phyloP scores from a whole-genome alignment of 306 rosid species.

The Rosa multiflora region DNA sequence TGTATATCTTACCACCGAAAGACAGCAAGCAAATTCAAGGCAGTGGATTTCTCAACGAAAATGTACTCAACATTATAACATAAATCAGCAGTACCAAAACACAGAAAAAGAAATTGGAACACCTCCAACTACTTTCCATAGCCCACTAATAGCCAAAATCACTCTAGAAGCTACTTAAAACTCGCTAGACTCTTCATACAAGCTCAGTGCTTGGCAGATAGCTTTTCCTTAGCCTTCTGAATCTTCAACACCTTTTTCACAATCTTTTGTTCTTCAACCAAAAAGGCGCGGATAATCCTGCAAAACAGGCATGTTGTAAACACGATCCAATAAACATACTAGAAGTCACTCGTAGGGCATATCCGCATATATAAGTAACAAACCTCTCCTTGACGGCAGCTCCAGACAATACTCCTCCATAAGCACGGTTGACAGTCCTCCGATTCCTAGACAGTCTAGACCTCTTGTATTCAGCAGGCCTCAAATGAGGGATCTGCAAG shows the following conservation, averaged over 20 bases:
- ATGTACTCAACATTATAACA: not conserved
- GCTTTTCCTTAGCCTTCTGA: slow-evolving; percentile 82
- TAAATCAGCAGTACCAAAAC: slow-evolving; percentile 4
- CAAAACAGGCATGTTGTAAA: not conserved
- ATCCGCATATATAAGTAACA: not conserved
- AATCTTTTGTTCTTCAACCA: slow-evolving; percentile 90
- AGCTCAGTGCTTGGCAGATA: slow-evolving; percentile 48
- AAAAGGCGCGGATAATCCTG: slow-evolving; percentile 85
- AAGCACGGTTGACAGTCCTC: slow-evolving; percentile 74
- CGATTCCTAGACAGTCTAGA: slow-evolving; percentile 77
- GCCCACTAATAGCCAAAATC: not conserved
- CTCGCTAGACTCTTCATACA: not conserved
- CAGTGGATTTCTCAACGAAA: slow-evolving; percentile 9
- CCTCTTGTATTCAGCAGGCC: slow-evolving; percentile 85
- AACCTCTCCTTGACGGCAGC: slow-evolving; percentile 85
- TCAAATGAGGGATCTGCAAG: slow-evolving; percentile 79
- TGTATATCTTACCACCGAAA: not conserved
- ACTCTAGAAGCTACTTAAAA: slow-evolving; percentile 15
- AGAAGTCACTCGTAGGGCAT: too few species aligned
- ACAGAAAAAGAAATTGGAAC: slow-evolving; percentile 2
- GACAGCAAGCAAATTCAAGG: slow-evolving; percentile 4
- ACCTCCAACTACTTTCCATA: not conserved
- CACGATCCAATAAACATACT: not conserved
- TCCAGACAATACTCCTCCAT: slow-evolving; percentile 84
- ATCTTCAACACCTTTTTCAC: slow-evolving; percentile 95